phyloP scores from a whole-genome alignment of 768 basidiomycete genomes.

The Agaricus bisporus region DNA sequence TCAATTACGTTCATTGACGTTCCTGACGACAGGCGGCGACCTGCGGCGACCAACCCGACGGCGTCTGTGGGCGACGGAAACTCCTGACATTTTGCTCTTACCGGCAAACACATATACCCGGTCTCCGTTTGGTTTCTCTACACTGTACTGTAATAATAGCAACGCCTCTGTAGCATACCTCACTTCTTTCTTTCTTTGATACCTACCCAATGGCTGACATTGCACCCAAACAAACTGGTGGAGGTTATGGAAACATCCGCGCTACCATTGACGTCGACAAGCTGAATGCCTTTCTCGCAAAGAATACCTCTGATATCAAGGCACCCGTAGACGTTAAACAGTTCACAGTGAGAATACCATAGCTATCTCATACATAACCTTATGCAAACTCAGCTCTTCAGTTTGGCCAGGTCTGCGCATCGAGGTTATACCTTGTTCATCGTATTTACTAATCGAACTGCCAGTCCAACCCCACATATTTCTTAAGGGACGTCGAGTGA shows the following conservation, averaged over 20 bases:
- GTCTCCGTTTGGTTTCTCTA: neutral
- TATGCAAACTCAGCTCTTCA: constrained; percentile 20
- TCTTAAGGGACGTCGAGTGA: constrained; percentile 71
- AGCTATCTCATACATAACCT: neutral
- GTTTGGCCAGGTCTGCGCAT: constrained; percentile 74
- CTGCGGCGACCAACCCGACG: no score
- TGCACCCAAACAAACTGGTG: constrained; percentile 49
- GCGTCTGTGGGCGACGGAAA: no score
- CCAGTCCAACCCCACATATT: constrained; percentile 95
- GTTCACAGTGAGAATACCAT: constrained; percentile 64
- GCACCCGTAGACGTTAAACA: constrained; percentile 80
- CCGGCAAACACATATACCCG: neutral
- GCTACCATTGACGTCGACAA: constrained; percentile 59
- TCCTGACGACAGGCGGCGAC: no score
- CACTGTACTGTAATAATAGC: neutral
- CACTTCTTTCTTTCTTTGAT: constrained; percentile 11
- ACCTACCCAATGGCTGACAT: constrained; percentile 13
- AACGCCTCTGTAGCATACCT: neutral
- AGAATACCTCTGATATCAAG: constrained; percentile 46
- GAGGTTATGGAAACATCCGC: constrained; percentile 70
- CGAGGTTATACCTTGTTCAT: neutral
- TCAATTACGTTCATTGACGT: neutral
- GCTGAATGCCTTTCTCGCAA: constrained; percentile 61
- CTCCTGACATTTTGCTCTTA: neutral
- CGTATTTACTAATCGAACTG: constrained; percentile 1